Conservation (phyloP, 129 eudicot species). For the Solidago caesia region DNA sequence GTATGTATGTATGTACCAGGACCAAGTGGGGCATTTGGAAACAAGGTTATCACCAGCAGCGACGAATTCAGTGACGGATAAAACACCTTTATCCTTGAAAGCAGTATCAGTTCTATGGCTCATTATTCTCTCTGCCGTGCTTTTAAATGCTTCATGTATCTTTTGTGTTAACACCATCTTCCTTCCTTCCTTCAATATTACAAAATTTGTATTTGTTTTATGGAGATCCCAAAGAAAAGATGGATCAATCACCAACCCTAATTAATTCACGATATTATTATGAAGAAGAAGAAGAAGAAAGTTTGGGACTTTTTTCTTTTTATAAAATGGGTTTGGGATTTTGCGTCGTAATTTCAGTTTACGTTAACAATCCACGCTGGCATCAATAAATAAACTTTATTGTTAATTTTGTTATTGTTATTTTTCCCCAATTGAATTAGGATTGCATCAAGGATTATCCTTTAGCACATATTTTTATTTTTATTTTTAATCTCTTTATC, state of each 20-base stretch:
- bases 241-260: no score
- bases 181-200: background rate
- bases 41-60: constrained; percentile 96
- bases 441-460: no score
- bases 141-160: constrained; percentile 88
- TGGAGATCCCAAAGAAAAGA: background rate
- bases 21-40: constrained; percentile 97
- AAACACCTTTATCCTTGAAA: constrained; percentile 92
- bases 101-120: constrained; percentile 93
- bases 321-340: background rate
- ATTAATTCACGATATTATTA: no score
- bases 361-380: background rate
- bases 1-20: constrained; percentile 52
- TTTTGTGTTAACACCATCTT: constrained; percentile 73
- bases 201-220: background rate
- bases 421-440: no score
- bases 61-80: constrained; percentile 71
- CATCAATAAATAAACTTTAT: no score
- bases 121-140: constrained; percentile 87
- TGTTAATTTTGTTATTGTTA: no score
- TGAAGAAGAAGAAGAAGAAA: no score
- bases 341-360: background rate
- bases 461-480: no score
- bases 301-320: background rate
- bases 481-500: no score